Evolutionary conservation across 441 rosid genomes (phyloP), one percentile per base, ranked within the genome.

Genomic region (Syzygium syzygioides): DNA sequence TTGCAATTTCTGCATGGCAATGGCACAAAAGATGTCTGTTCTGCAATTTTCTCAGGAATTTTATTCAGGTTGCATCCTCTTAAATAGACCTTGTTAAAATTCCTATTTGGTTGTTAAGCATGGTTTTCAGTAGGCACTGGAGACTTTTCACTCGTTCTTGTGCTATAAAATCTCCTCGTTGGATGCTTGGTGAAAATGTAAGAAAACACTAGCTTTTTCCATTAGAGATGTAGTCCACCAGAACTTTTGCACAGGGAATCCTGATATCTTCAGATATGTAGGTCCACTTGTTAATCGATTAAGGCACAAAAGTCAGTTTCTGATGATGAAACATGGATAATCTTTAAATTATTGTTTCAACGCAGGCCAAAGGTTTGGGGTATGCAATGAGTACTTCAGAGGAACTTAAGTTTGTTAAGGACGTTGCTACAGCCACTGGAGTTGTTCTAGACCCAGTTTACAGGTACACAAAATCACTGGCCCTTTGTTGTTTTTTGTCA

Each of bases 401-500:
- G 87, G 99, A 98, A 91, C 96, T 98, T 68, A 91, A 94, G 89
- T 98, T 94, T 92, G 96, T 98, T 13, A 96, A 93, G 91, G 97
- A 97, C 90, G 90, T 96, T 88, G 98, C 99, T 83, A 57, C 91
- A 56, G 93, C 96, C 59, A 97, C 98, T 9, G 96, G 99, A 62
- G 94, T 97, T 87, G 89, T 98, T 91, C 96, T 97, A 83, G 98
- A 97, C 88, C 99, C 97, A 59, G 99, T 98, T 89, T 96, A 98
- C 96, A 98, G 98, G 99, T 96, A 90, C 64, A 55, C 15, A 41
- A 48, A 83, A 48, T 54, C 86, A 54, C n/a, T 23, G 56, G 19
- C 84, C 37, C 55, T 57, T 59, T 68, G 86, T 86, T 86, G 37
- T 55, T 71, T 86, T 64, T 34, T 17, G n/a, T 12, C 25, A 37